A percentile compares a stretch with the other conserved stretches of the same genome.
Conservation (phyloP, 2,329 filamentous ascomycete species). For the Pseudodiploospora longispora region DNA sequence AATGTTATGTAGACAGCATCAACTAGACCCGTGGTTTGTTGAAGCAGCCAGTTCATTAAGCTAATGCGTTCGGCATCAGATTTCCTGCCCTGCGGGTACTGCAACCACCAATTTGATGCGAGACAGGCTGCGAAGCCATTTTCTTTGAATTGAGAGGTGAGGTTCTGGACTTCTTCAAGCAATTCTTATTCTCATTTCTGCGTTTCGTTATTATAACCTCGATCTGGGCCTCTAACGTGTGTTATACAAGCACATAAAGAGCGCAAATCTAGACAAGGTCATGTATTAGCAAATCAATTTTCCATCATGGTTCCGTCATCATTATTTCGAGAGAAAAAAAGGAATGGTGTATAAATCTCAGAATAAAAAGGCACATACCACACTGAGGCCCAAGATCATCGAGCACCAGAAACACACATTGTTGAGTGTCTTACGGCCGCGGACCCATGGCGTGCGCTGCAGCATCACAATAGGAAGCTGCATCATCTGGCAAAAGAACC, state of each 20-base stretch:
- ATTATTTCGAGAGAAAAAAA: neutral
- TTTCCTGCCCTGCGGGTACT: too few relatives aligned
- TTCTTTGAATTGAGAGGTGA: too few relatives aligned
- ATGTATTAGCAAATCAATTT: neutral
- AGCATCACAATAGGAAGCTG: constrained; percentile 93
- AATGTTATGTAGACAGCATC: too few relatives aligned
- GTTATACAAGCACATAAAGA: constrained; percentile 42
- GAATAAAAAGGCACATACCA: constrained; percentile 47
- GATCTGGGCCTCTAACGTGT: too few relatives aligned
- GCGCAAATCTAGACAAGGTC: constrained; percentile 37
- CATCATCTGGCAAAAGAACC: constrained; percentile 90
- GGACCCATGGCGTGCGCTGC: constrained; percentile 71
- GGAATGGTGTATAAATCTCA: constrained; percentile 1
- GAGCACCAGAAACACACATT: constrained; percentile 87
- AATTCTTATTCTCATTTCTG: too few relatives aligned
- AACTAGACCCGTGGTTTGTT: too few relatives aligned
- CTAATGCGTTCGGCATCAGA: too few relatives aligned
- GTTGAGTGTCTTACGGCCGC: constrained; percentile 69
- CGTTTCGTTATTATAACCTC: too few relatives aligned
- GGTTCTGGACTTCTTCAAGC: too few relatives aligned
- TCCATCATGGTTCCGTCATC: constrained; percentile 11
- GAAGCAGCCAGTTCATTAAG: too few relatives aligned
- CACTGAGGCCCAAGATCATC: constrained; percentile 77
- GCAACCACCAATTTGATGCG: too few relatives aligned
- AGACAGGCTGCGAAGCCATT: too few relatives aligned